Evolutionary conservation across 2,329 filamentous ascomycete genomes (phyloP).

Genomic region (Clarireedia paspali): DNA sequence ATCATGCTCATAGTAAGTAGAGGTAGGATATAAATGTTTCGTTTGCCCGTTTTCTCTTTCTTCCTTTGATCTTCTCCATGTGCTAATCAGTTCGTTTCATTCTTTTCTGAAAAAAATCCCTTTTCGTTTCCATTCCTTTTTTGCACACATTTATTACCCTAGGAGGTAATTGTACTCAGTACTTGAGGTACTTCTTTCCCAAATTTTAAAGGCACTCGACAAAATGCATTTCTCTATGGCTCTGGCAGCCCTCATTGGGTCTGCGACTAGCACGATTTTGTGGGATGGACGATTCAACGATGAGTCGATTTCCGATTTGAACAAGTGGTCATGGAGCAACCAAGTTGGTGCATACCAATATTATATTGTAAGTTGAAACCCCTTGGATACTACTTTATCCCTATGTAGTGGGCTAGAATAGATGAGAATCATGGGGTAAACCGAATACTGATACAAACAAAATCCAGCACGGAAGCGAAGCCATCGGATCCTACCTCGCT

Average conservation of each 20-base stretch:
- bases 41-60: background rate
- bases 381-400: no score
- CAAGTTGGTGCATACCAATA: constrained; percentile 66
- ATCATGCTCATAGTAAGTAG: background rate
- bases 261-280: constrained; percentile 38
- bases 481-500: constrained; percentile 32
- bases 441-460: constrained; percentile 2
- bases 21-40: background rate
- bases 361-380: constrained; percentile 45
- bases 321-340: constrained; percentile 59
- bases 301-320: constrained; percentile 45
- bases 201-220: background rate
- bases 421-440: no score
- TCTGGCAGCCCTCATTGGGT: constrained; percentile 18
- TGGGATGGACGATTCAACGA: constrained; percentile 64
- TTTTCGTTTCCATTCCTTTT: background rate
- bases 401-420: background rate
- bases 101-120: background rate
- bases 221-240: constrained; percentile 22
- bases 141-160: background rate
- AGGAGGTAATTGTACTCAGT: background rate
- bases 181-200: constrained; percentile 3
- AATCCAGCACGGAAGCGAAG: constrained; percentile 46
- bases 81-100: constrained; percentile 10
- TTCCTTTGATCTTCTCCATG: background rate